Base-by-base conservation (phyloP, 805 yeast species). In the Candida xyloterini region DNA sequence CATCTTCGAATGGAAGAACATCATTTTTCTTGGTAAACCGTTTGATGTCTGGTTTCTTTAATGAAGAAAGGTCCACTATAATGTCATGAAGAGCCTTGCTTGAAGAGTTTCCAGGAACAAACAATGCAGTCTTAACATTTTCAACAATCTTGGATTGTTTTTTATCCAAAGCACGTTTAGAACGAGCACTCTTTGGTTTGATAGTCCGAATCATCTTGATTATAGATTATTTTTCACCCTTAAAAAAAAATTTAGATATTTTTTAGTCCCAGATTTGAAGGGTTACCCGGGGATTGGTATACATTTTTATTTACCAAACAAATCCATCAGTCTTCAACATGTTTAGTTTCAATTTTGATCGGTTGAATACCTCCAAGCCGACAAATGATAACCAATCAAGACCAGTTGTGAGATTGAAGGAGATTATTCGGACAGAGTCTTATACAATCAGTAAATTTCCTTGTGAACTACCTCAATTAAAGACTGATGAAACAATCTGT, bases 171-270 rank as follows among this genome's bases (percentile, higher is more conserved):
- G 96, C 98, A 65, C 99, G 80, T 70, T 93, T 93, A 40, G 96
- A 78, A 59, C 98, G 88, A 39, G 96, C 96, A 59, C 83, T 93
- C 68, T 89, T 90, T 26, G 99, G 98, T 52, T 88, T 83, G 31
- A 82, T 69, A 31, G 73, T 61, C 73, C 75, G 65, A 46, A 65
- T 65, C 69, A 65, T 65, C 20, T 6, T 18, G 4, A 7, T 10
- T 40, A 11, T 23, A 25, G 20, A 15, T 15, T 25, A 24, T 21
- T 22, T 34, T 33, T 18, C 20, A 18, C 4, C 6, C 20, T 35
- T 38, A 30, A 38, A 35, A 44, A 33, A 44, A 39, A 30, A 26
- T 39, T 27, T 14, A 35, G 21, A 31, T 31, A 21, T 38, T 38
- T 32, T 38, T 31, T 20, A 18, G 20, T 18, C 20, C 20, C 20